Base-by-base conservation (phyloP, 805 yeast species). In the Cyberlindnera mrakii region DNA sequence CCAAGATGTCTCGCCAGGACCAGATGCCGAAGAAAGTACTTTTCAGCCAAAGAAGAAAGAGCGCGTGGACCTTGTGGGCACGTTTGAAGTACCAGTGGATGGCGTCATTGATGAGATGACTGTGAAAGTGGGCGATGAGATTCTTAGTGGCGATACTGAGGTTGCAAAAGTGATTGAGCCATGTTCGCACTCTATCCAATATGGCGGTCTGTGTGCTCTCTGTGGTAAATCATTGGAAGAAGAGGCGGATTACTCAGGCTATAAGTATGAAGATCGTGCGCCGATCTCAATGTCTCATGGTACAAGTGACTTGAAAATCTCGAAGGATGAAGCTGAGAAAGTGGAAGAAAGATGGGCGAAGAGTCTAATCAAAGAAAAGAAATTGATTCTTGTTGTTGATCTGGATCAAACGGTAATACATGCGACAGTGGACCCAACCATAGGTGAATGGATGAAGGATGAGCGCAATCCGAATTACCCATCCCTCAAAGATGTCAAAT, bases 331-430 rank as follows among this genome's bases (percentile, higher is more conserved):
- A 65, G 99, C 98, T 2, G 82, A 79, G 47, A 79, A 81, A 47
- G 80, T 93, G 39, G 98, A 90, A 58, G 75, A 76, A 47, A 67
- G 67, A 27, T 73, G 89, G 41, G 78, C 87, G 5, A 67, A 70
- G 44, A 70, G 83, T 45, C 70, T 93, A 37, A 63, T 80, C 6
- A 60, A 69, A 14, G 85, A 78, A 41, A 68, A 74, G 46, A 87
- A 86, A 60, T 70, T 93, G 48, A 89, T 93, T 27, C 70, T 93
- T 44, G 98, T 93, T 25, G 99, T 93, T 5, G 99, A 93, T 70
- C 72, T 93, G 49, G 99, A 93, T 66, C 99, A 93, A 62, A 93
- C 99, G 0, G 95, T 93, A 5, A 91, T 93, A 29, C 99, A 93
- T 58, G 96, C 97, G 34, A 91, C 97, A 5, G 97, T 91, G 15